These are phyloP conservation scores for Ensete ventricosum DNA, from an alignment of 176 grass and related monocot species.

Conservation along the genomic window DNA sequence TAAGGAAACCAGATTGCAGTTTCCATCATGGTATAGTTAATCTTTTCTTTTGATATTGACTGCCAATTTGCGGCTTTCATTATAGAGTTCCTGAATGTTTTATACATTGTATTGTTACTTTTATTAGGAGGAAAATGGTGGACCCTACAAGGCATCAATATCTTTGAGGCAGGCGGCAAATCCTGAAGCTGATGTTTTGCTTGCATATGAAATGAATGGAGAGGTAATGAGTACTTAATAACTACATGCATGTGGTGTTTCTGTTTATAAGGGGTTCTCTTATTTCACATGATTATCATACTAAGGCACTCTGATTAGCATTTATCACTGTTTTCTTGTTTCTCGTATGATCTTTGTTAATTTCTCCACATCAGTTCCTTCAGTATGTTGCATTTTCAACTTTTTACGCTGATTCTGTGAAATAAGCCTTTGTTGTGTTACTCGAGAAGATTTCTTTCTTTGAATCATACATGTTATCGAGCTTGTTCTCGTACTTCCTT, in stretches of 20 bases:
- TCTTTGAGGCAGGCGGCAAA: conserved; percentile 70
- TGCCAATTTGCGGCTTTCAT: background rate
- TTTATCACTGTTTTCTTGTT: background rate
- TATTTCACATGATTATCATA: background rate
- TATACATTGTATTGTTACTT: conserved; percentile 1
- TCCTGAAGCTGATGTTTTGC: conserved; percentile 92
- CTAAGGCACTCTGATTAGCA: background rate
- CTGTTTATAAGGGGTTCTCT: background rate
- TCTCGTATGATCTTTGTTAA: background rate
- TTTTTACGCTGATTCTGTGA: background rate
- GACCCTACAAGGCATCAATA: conserved; percentile 95
- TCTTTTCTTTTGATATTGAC: background rate
- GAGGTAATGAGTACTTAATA: conserved; percentile 36
- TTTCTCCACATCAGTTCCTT: background rate
- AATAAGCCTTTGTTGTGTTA: background rate
- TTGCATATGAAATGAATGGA: conserved; percentile 99
- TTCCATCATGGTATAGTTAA: background rate
- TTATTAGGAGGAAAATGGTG: conserved; percentile 89
- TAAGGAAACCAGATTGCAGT: background rate
- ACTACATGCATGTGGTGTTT: background rate
- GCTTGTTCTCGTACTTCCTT: background rate
- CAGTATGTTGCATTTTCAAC: background rate
- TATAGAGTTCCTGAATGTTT: background rate
- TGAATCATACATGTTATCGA: background rate
- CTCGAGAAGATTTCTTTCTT: background rate